Percentiles rank a stretch among this genome's conserved stretches.
These are phyloP conservation scores for Phoma sp. DNA, from an alignment of 2,329 filamentous ascomycete genomes.

Conservation along the genomic window DNA sequence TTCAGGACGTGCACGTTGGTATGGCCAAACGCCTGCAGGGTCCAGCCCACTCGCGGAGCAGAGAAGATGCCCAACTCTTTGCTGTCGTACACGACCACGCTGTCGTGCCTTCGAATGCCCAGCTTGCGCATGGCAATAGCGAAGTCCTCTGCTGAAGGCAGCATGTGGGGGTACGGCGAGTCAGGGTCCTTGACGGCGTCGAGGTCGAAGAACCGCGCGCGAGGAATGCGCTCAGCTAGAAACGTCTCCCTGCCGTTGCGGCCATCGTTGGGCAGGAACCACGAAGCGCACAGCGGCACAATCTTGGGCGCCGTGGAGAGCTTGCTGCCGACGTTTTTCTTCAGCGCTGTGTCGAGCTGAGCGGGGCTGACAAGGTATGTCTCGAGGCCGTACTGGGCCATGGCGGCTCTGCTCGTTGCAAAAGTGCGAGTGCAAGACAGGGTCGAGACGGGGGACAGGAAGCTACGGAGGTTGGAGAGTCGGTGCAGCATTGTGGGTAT, in stretches of 20 bases:
- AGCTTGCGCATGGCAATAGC: constrained; percentile 86
- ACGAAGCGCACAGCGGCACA: constrained; percentile 88
- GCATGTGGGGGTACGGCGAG: constrained; percentile 95
- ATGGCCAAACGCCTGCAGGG: constrained; percentile 88
- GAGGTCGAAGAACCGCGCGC: constrained; percentile 93
- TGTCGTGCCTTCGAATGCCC: constrained; percentile 86
- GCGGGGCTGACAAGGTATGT: constrained; percentile 87
- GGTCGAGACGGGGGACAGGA: constrained; percentile 30
- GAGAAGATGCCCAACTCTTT: constrained; percentile 93
- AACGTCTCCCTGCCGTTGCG: constrained; percentile 83
- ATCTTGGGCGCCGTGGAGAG: constrained; percentile 83
- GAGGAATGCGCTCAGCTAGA: constrained; percentile 81
- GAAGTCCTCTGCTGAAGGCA: constrained; percentile 81
- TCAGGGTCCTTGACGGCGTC: constrained; percentile 88
- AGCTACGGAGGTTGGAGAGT: constrained; percentile 21
- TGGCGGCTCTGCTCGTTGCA: constrained; percentile 29
- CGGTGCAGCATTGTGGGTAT: constrained; percentile 28
- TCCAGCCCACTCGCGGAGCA: constrained; percentile 93
- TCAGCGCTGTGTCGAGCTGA: constrained; percentile 80
- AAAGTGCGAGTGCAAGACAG: constrained; percentile 18
- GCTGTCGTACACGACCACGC: constrained; percentile 91
- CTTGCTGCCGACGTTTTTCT: constrained; percentile 78
- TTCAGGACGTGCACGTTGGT: constrained; percentile 87
- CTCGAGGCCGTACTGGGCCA: constrained; percentile 60
- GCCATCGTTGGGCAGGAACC: constrained; percentile 94